Percentiles rank a stretch among this genome's conserved stretches.
Conservation (phyloP, 1,284 basidiomycete genomes). For the Marasmius fiardii region DNA sequence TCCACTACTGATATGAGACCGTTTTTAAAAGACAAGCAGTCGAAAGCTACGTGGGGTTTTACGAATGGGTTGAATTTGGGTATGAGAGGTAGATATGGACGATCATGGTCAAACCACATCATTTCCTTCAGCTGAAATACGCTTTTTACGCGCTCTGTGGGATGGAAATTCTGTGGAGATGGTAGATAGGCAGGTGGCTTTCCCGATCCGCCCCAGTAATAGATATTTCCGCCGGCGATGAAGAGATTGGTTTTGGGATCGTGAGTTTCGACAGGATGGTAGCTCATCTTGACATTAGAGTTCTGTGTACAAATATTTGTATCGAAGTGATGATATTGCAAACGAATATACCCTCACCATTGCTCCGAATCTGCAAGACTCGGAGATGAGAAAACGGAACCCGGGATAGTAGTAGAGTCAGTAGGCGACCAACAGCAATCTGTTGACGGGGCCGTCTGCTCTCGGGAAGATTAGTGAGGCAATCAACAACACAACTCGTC, state of each 20-base stretch:
- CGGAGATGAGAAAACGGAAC: too few species aligned
- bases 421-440: too few species aligned
- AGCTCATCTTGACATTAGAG: too few species aligned
- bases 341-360: too few species aligned
- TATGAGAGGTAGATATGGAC: neutral
- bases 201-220: neutral
- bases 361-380: too few species aligned
- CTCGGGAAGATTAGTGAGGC: too few species aligned
- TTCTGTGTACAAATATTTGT: too few species aligned
- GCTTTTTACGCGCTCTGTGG: neutral
- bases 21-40: neutral
- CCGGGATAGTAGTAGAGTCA: too few species aligned
- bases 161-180: neutral
- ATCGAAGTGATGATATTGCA: too few species aligned
- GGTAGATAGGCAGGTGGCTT: neutral
- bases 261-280: too few species aligned
- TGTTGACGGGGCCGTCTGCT: too few species aligned
- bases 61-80: neutral
- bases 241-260: neutral
- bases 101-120: neutral
- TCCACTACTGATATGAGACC: neutral
- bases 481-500: too few species aligned
- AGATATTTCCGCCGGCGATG: neutral
- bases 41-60: neutral
- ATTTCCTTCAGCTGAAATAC: neutral